Conservation (phyloP, 768 basidiomycete species). For the Hygrocybe coccinea region DNA sequence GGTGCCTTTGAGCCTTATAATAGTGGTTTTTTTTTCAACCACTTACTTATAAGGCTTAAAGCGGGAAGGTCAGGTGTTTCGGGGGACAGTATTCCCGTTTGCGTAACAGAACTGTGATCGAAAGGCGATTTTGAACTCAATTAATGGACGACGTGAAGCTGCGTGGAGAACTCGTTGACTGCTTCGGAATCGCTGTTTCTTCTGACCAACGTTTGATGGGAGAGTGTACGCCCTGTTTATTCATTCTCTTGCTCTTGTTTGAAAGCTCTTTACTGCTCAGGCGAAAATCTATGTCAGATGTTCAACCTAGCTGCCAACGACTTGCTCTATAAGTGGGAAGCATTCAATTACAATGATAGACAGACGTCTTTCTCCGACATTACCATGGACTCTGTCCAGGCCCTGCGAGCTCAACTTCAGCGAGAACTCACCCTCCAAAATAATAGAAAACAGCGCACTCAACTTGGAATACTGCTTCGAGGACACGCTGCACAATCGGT, state of each 20-base stretch:
- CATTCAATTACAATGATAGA: constrained; percentile 38
- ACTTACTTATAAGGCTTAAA: too few relatives aligned
- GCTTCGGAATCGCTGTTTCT: constrained; percentile 24
- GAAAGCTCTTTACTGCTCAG: constrained; percentile 36
- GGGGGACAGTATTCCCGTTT: too few relatives aligned
- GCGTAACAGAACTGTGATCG: too few relatives aligned
- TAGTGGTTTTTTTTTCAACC: too few relatives aligned
- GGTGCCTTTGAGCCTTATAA: too few relatives aligned
- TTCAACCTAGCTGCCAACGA: constrained; percentile 50
- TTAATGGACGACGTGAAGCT: background rate
- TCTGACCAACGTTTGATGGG: constrained; percentile 42
- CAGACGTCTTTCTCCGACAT: constrained; percentile 34
- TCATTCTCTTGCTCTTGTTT: background rate
- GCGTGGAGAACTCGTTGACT: constrained; percentile 22
- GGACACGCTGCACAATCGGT: constrained; percentile 28
- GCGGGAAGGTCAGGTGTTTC: too few relatives aligned
- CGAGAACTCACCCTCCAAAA: constrained; percentile 38
- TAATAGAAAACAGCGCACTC: constrained; percentile 30
- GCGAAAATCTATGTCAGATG: constrained; percentile 58
- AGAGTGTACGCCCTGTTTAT: constrained; percentile 55
- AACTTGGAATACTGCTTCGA: constrained; percentile 30
- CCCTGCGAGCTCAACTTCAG: constrained; percentile 47
- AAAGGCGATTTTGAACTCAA: too few relatives aligned
- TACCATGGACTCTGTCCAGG: constrained; percentile 45
- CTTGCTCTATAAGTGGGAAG: constrained; percentile 69